Percentiles rank a stretch among this genome's conserved stretches.
Conservation (phyloP, 2,329 filamentous ascomycete species). For the Aschersonia sp. region DNA sequence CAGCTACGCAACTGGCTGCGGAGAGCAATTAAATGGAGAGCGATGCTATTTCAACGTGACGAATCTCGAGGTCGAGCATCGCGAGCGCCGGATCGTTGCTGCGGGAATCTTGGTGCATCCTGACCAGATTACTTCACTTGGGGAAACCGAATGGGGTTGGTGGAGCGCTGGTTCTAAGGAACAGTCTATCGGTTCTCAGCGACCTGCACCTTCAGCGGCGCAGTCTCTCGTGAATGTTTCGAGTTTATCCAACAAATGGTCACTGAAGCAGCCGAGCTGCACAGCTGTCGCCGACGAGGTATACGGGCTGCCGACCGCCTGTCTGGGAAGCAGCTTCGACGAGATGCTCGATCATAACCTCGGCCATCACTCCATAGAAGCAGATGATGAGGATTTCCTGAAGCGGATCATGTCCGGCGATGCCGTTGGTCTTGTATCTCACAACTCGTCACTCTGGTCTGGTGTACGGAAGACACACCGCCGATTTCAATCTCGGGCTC, state of each 20-base stretch:
- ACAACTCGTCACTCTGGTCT: neutral
- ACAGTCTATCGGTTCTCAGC: neutral
- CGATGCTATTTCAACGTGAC: conserved; percentile 16
- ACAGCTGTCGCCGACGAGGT: neutral
- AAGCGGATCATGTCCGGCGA: neutral
- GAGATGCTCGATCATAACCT: conserved; percentile 2
- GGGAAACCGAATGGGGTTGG: conserved; percentile 12
- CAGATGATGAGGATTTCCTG: neutral
- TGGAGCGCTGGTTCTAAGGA: conserved; percentile 6
- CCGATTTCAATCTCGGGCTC: conserved; percentile 1
- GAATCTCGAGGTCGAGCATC: conserved; percentile 6
- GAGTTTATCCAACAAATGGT: neutral
- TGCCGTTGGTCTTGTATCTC: too few relatives aligned
- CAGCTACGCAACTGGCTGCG: conserved; percentile 11
- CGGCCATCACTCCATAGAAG: neutral
- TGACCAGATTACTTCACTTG: conserved; percentile 8
- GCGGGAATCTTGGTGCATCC: conserved; percentile 8
- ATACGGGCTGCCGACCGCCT: conserved; percentile 3
- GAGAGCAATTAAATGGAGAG: conserved; percentile 11
- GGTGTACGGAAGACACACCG: neutral
- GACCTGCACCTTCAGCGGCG: neutral
- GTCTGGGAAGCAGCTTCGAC: conserved; percentile 3
- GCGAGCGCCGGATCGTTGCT: conserved; percentile 7
- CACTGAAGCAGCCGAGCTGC: neutral
- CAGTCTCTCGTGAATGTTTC: neutral